A percentile compares a stretch with the other conserved stretches of the same genome.
These are phyloP conservation scores for Polychytrium aggregatum DNA, from an alignment of 192 early-diverging fungal genomes.

Conservation along the genomic window DNA sequence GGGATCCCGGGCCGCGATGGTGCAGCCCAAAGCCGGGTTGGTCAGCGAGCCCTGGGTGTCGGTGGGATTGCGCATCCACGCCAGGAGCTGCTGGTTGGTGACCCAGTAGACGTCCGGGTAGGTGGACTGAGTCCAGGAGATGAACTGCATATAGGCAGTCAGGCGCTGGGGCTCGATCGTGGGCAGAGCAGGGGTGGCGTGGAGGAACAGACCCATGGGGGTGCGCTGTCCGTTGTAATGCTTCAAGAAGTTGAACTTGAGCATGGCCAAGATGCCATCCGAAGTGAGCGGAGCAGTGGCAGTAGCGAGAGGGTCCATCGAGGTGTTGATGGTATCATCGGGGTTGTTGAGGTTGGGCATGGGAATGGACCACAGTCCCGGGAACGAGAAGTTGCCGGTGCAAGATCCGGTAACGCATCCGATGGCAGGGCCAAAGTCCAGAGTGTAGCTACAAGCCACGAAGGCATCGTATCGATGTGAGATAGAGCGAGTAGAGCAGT, in stretches of 20 bases:
- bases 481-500: no score
- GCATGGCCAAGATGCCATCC: conserved; percentile 6
- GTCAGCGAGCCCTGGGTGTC: conserved; percentile 3
- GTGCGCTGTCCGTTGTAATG: conserved; percentile 18
- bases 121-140: conserved; percentile 13
- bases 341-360: conserved; percentile 14
- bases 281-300: conserved; percentile 5
- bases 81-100: conserved; percentile 22
- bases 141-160: conserved; percentile 5
- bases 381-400: conserved; percentile 4
- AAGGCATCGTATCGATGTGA: no score
- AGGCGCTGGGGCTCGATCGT: not conserved
- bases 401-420: conserved; percentile 5
- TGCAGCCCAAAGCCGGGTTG: conserved; percentile 7
- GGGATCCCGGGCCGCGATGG: conserved; percentile 5
- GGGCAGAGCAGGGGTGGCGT: conserved; percentile 6
- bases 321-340: conserved; percentile 6
- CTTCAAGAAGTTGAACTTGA: conserved; percentile 12
- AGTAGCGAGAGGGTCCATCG: conserved; percentile 14
- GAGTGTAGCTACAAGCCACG: no score
- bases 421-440: conserved; percentile 6
- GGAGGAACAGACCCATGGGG: conserved; percentile 22
- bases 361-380: conserved; percentile 27
- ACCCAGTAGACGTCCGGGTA: conserved; percentile 19
- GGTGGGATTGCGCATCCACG: conserved; percentile 16